phyloP scores from a whole-genome alignment of 2,329 filamentous ascomycete genomes.

The Aspergillus persii region DNA sequence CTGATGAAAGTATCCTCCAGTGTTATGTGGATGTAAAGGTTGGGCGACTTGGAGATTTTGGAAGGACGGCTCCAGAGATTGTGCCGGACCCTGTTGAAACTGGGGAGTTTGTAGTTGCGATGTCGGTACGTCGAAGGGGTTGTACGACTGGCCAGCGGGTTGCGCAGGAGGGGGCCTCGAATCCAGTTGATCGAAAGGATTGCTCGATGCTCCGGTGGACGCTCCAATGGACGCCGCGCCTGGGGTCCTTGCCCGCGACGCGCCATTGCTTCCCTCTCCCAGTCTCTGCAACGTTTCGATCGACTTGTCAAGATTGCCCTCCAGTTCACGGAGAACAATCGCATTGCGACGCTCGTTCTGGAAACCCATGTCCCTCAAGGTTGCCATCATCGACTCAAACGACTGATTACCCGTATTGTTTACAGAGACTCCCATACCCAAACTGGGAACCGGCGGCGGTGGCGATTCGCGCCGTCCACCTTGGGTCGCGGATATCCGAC shows the following conservation, averaged over 20 bases:
- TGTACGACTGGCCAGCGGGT: constrained; percentile 49
- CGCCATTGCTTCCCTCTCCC: constrained; percentile 61
- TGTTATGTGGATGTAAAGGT: constrained; percentile 72
- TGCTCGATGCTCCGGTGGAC: constrained; percentile 48
- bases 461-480: constrained; percentile 29
- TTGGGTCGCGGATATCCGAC: constrained; percentile 58
- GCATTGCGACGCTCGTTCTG: constrained; percentile 76
- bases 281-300: constrained; percentile 81
- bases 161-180: constrained; percentile 39
- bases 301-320: constrained; percentile 80
- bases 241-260: constrained; percentile 56
- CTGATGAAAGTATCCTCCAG: constrained; percentile 57
- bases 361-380: constrained; percentile 89
- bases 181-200: constrained; percentile 63
- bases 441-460: constrained; percentile 26
- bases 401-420: constrained; percentile 43
- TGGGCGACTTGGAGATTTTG: constrained; percentile 71
- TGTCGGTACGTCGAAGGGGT: constrained; percentile 63
- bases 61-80: constrained; percentile 64
- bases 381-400: constrained; percentile 72
- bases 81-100: constrained; percentile 25
- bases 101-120: constrained; percentile 24
- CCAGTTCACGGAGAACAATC: constrained; percentile 75
- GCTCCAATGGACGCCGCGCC: too few species aligned
- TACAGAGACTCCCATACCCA: constrained; percentile 65